Evolutionary conservation across 306 rosid species (phyloP).

Genomic region (Gillenia trifoliata): DNA sequence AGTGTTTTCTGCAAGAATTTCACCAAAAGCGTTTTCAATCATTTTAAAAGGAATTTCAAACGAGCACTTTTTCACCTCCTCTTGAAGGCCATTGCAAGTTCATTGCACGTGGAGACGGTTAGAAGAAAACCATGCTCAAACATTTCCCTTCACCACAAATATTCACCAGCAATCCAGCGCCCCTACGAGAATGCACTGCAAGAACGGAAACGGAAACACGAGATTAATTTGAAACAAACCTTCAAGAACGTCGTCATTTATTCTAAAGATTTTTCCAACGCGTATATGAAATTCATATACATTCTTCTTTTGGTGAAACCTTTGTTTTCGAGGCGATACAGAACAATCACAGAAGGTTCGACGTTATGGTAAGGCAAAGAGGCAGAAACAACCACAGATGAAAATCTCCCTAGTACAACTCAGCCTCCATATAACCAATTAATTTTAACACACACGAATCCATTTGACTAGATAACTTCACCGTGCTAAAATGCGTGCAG

Average conservation of each 20-base stretch:
- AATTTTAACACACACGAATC: not conserved
- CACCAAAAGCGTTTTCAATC: too few species aligned
- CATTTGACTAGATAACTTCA: not conserved
- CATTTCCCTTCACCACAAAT: conserved; percentile 70
- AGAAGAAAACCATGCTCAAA: conserved; percentile 39
- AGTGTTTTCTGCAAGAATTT: too few species aligned
- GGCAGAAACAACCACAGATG: not conserved
- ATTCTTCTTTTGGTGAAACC: not conserved
- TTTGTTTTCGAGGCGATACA: not conserved
- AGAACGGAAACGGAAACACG: not conserved
- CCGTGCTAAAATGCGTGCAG: not conserved
- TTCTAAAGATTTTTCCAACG: too few species aligned
- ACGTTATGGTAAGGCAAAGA: not conserved
- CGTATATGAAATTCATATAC: too few species aligned
- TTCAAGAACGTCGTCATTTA: too few species aligned
- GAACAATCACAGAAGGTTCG: not conserved
- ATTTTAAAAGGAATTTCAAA: too few species aligned
- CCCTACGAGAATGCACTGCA: conserved; percentile 49
- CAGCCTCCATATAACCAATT: not conserved
- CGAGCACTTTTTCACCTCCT: too few species aligned
- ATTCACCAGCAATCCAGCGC: conserved; percentile 46
- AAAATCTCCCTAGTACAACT: not conserved
- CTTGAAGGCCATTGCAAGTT: conserved; percentile 57
- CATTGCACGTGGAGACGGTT: conserved; percentile 27
- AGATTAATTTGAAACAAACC: too few species aligned